Evolutionary conservation across 192 early-diverging fungal genomes (phyloP).

Genomic region (Backusella circina): DNA sequence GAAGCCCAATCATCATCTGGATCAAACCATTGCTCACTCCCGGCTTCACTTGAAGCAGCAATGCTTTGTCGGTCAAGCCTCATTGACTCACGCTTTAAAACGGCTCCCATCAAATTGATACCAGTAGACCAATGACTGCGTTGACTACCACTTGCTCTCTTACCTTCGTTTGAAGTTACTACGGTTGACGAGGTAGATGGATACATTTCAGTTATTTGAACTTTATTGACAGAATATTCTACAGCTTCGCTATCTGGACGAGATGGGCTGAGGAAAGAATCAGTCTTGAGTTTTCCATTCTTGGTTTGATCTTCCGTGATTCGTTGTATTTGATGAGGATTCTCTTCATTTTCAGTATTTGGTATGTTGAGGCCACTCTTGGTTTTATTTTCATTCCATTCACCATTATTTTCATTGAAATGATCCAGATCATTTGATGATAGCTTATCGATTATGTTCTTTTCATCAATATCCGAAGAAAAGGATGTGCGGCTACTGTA

Average conservation of each 20-base stretch:
- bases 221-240: not conserved
- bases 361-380: not conserved
- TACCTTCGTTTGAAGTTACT: not conserved
- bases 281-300: not conserved
- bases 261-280: not conserved
- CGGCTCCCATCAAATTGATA: not conserved
- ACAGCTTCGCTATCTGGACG: not conserved
- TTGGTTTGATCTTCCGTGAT: not conserved
- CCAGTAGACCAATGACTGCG: slow-evolving; percentile 17
- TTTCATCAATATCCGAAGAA: slow-evolving; percentile 8
- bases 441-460: not conserved
- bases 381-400: not conserved
- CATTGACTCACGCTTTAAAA: not conserved
- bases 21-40: slow-evolving; percentile 23
- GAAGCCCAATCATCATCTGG: slow-evolving; percentile 10
- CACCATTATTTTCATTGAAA: not conserved
- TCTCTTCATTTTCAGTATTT: not conserved
- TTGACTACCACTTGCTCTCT: slow-evolving; percentile 10
- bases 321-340: not conserved
- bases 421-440: not conserved
- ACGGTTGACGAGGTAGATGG: not conserved
- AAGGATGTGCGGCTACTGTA: not conserved
- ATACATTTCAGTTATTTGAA: not conserved
- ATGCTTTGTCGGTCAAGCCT: not conserved
- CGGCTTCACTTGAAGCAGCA: slow-evolving; percentile 11